Conservation (phyloP, 2,329 filamentous ascomycete species). For the Alternaria arbusti region DNA sequence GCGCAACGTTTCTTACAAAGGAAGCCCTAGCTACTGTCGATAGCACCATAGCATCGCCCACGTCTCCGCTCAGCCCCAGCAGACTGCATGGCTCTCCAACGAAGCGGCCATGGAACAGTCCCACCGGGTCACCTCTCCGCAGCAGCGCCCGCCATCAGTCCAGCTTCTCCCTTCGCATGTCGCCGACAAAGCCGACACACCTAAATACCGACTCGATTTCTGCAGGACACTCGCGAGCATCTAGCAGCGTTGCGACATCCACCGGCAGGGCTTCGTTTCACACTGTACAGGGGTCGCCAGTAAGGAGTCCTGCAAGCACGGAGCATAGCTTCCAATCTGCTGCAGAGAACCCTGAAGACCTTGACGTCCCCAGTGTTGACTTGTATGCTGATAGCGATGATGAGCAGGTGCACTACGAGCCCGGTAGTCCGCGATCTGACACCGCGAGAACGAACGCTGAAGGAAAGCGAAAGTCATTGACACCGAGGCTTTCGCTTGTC, state of each 20-base stretch:
- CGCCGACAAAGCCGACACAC: slow-evolving; percentile 19
- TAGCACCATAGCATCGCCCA: slow-evolving; percentile 20
- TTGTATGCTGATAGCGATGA: slow-evolving; percentile 22
- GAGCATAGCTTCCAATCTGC: slow-evolving; percentile 28
- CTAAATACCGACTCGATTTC: not conserved
- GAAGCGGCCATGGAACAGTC: slow-evolving; percentile 27
- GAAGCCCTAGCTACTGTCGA: slow-evolving; percentile 32
- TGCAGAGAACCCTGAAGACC: slow-evolving; percentile 14
- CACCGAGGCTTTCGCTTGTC: slow-evolving; percentile 27
- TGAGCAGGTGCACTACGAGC: slow-evolving; percentile 13
- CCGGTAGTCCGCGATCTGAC: not conserved
- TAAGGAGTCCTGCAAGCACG: slow-evolving; percentile 35
- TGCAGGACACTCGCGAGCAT: slow-evolving; percentile 11
- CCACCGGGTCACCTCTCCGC: slow-evolving; percentile 19
- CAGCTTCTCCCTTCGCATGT: slow-evolving; percentile 21
- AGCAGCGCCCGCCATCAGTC: slow-evolving; percentile 16
- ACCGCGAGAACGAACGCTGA: not conserved
- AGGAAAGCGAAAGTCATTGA: slow-evolving; percentile 1
- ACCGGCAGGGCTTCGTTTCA: slow-evolving; percentile 26
- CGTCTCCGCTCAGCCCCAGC: slow-evolving; percentile 11
- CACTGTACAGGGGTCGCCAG: slow-evolving; percentile 34
- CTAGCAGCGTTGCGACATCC: slow-evolving; percentile 28
- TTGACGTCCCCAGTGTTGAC: slow-evolving; percentile 6
- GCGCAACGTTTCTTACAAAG: slow-evolving; percentile 37
- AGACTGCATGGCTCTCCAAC: slow-evolving; percentile 21